Evolutionary conservation across 1,284 basidiomycete genomes (phyloP), one percentile per base, ranked within the genome.

Genomic region (Neolentinus lepideus): DNA sequence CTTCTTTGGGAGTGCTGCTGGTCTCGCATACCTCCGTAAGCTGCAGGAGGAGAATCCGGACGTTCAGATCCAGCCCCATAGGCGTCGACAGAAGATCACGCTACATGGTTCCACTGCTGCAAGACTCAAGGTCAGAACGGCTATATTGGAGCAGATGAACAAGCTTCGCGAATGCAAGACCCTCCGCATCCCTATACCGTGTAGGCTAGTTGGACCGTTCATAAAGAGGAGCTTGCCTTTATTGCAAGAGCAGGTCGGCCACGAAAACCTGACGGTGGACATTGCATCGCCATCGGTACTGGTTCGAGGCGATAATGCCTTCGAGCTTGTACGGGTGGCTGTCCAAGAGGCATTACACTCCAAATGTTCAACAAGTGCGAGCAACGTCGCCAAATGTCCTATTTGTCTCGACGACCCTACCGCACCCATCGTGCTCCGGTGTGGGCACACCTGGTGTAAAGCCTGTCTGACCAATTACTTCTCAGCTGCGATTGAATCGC

Each of bases 361-460:
- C n/a, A 68, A 70, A 35, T 58, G 52, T n/a, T 59, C 55, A 9
- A 59, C 58, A 36, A 53, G 64, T 14, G 55, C 31, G 12, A 58
- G 61, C 19, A 58, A 54, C 29, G 52, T 60, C 19, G 62, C 66
- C n/a, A 62, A 66, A 25, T 88, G 85, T 58, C 84, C 84, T 0
- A 77, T 85, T 24, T 88, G 85, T 62, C 77, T 88, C 57, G 75
- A 75, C 48, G 72, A 79, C 43, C 75, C 76, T 1, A 68, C 77
- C 0, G 65, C 72, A 1, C 83, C 84, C 0, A 66, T 83, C 3
- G 71, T 69, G 2, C 72, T 90, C 1, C 65, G 64, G 10, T 90
- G 88, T 59, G 81, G 82, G 1, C 88, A 90, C 63, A 63, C 64
- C 1, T 88, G 80, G 75, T 90, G 88, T 65, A 76, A 77, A 50